These are phyloP conservation scores for Mortierella sp. DNA, from an alignment of 371 early-diverging fungal genomes.

Conservation along the genomic window DNA sequence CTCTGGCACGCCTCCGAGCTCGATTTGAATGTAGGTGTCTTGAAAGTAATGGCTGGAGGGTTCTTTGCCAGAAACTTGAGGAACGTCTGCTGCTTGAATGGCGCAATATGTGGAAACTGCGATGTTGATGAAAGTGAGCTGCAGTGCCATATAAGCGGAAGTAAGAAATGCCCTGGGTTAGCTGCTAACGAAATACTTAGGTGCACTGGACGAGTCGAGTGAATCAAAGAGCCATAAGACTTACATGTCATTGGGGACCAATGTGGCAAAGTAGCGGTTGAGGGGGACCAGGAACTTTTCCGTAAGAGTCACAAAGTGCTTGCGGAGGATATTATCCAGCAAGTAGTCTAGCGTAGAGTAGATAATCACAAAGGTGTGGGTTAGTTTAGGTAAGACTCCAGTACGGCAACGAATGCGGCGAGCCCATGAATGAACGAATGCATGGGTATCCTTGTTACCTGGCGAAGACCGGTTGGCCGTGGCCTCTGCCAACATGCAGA, in stretches of 20 bases:
- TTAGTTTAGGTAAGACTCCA: too few relatives aligned
- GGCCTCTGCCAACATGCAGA: conserved; percentile 80
- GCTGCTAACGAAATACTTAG: too few relatives aligned
- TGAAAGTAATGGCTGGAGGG: conserved; percentile 52
- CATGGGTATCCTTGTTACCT: conserved; percentile 56
- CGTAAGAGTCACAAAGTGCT: conserved; percentile 94
- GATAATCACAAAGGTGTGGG: neutral
- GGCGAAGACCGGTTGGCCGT: conserved; percentile 75
- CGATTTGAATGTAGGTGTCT: conserved; percentile 54
- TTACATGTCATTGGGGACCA: conserved; percentile 78
- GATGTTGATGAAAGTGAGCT: conserved; percentile 43
- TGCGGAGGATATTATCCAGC: conserved; percentile 90
- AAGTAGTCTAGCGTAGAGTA: conserved; percentile 60
- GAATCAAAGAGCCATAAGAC: conserved; percentile 11
- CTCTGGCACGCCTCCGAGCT: conserved; percentile 64
- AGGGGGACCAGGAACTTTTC: conserved; percentile 96
- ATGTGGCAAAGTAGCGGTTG: conserved; percentile 90
- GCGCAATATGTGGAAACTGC: conserved; percentile 58
- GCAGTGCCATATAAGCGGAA: neutral
- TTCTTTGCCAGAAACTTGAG: conserved; percentile 49
- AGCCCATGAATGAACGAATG: neutral
- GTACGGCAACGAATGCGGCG: too few relatives aligned
- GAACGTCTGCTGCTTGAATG: conserved; percentile 56
- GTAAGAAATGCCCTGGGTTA: too few relatives aligned
- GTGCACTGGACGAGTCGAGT: neutral